Evolutionary conservation across 768 basidiomycete genomes (phyloP).

Genomic region (Leccinum arenicola): DNA sequence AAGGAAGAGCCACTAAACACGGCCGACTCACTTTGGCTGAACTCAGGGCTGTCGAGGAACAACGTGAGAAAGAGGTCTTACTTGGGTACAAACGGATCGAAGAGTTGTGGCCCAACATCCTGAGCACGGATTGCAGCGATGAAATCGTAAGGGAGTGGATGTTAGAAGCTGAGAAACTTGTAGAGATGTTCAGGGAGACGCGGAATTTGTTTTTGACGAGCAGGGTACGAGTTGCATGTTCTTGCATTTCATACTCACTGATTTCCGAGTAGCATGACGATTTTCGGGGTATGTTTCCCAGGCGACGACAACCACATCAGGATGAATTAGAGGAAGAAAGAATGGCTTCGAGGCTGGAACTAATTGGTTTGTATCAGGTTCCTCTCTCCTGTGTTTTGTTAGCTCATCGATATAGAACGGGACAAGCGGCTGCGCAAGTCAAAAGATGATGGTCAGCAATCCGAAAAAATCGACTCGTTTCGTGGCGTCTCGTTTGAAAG

Average conservation of each 20-base stretch:
- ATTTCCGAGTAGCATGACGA: constrained; percentile 31
- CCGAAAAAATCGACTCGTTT: constrained; percentile 59
- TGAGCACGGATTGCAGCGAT: constrained; percentile 38
- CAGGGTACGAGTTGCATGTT: constrained; percentile 50
- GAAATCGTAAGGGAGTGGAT: constrained; percentile 74
- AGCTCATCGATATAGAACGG: constrained; percentile 42
- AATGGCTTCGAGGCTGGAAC: constrained; percentile 52
- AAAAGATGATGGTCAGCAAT: constrained; percentile 38
- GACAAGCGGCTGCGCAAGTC: constrained; percentile 54
- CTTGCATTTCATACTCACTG: background rate
- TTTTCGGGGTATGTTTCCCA: constrained; percentile 21
- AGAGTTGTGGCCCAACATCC: constrained; percentile 60
- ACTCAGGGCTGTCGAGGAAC: constrained; percentile 57
- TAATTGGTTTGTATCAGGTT: constrained; percentile 50
- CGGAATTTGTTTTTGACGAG: constrained; percentile 78
- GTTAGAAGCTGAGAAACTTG: constrained; percentile 76
- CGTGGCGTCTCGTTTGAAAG: constrained; percentile 79
- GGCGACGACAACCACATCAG: constrained; percentile 14
- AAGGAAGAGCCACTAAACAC: constrained; percentile 24
- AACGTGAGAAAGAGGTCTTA: constrained; percentile 64
- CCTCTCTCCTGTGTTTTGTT: background rate
- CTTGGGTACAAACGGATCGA: constrained; percentile 57
- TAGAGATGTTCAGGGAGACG: constrained; percentile 89
- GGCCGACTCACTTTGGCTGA: constrained; percentile 57
- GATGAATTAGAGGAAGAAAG: constrained; percentile 16